Conservation (phyloP, 148 eudicot species). For the Pouteria glomerata region DNA sequence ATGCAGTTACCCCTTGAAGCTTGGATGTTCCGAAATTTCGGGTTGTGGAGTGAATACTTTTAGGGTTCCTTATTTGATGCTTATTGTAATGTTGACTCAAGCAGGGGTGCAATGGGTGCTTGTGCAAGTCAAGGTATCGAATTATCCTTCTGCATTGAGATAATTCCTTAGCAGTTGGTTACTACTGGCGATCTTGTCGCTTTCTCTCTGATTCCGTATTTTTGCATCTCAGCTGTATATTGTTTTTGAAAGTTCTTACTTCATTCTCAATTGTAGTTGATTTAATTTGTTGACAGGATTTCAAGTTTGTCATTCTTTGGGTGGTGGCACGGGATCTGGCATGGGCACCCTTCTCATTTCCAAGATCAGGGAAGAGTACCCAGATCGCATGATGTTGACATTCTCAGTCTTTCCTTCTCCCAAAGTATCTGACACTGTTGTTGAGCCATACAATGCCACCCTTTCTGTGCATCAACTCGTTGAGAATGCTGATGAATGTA, state of each 20-base stretch:
- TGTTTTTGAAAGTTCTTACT: not conserved
- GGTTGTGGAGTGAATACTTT: too few relatives aligned
- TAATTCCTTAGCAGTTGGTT: too few relatives aligned
- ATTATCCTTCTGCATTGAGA: too few relatives aligned
- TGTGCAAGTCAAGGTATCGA: too few relatives aligned
- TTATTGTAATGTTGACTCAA: too few relatives aligned
- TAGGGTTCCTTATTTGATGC: too few relatives aligned
- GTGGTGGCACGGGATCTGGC: conserved; percentile 27
- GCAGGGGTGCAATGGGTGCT: too few relatives aligned
- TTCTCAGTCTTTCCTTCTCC: conserved; percentile 27
- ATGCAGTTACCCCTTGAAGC: too few relatives aligned
- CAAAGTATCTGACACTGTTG: conserved; percentile 41
- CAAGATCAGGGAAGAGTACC: conserved; percentile 23
- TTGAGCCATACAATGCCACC: conserved; percentile 46
- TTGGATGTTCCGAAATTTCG: too few relatives aligned
- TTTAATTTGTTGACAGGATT: conserved; percentile 8
- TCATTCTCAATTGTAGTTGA: not conserved
- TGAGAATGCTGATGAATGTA: conserved; percentile 46
- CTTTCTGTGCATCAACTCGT: conserved; percentile 43
- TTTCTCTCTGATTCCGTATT: too few relatives aligned
- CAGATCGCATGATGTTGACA: conserved; percentile 34
- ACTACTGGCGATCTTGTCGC: too few relatives aligned
- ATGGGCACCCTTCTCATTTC: conserved; percentile 22
- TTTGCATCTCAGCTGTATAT: not conserved
- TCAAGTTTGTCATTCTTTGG: conserved; percentile 35